Conservation (phyloP, 306 rosid genomes). For the Pterocarpus macrocarpus region DNA sequence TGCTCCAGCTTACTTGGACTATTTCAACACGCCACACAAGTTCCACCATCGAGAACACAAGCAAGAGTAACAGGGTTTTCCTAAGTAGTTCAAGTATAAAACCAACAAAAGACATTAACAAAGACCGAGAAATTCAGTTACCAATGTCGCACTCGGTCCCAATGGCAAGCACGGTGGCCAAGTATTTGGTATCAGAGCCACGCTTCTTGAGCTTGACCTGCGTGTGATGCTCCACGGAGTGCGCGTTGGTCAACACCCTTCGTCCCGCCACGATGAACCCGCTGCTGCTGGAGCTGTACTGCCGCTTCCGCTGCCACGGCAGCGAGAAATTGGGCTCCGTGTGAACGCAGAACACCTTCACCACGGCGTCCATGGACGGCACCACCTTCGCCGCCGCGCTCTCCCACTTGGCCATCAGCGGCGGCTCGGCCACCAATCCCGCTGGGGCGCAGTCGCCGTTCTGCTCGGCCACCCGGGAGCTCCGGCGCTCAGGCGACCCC, state of each 20-base stretch:
- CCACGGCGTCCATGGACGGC: slow-evolving; percentile 85
- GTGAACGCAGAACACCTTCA: slow-evolving; percentile 83
- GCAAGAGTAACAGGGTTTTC: background rate
- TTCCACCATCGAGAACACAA: background rate
- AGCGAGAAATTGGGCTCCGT: slow-evolving; percentile 87
- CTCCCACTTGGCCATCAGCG: slow-evolving; percentile 56
- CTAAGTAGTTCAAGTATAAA: background rate
- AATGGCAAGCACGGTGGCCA: slow-evolving; percentile 80
- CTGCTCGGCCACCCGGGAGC: slow-evolving; percentile 55
- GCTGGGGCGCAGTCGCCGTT: slow-evolving; percentile 51
- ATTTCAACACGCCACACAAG: background rate
- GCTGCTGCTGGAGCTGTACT: slow-evolving; percentile 82
- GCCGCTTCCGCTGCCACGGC: slow-evolving; percentile 93
- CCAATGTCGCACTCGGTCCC: slow-evolving; percentile 86
- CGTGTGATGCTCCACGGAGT: slow-evolving; percentile 88
- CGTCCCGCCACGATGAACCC: slow-evolving; percentile 74
- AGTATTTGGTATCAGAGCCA: slow-evolving; percentile 85
- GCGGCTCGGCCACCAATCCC: slow-evolving; percentile 31
- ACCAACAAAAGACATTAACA: background rate
- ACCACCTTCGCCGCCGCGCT: slow-evolving; percentile 55
- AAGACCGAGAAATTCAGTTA: slow-evolving; percentile 8
- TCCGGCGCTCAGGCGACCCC: slow-evolving; percentile 53
- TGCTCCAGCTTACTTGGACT: background rate
- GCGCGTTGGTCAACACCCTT: slow-evolving; percentile 89
- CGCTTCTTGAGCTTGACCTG: slow-evolving; percentile 94